Conservation (phyloP, 768 basidiomycete genomes). For the Hysterangium stoloniferum region DNA sequence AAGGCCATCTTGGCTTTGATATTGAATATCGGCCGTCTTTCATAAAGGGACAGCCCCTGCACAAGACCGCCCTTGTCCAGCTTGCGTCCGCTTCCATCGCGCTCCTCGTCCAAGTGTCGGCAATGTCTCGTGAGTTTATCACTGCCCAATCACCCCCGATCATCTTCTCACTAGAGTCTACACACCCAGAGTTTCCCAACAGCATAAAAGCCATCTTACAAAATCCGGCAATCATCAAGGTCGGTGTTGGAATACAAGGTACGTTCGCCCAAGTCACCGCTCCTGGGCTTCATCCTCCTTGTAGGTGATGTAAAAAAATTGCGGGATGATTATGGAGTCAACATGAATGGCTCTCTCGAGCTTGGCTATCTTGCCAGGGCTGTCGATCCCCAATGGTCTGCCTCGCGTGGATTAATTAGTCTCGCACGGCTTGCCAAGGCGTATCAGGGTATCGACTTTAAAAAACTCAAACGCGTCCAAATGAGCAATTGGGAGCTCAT, state of each 20-base stretch:
- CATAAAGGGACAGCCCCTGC: conserved; percentile 44
- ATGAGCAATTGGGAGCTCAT: conserved; percentile 63
- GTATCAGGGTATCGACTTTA: conserved; percentile 45
- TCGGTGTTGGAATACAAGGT: conserved; percentile 73
- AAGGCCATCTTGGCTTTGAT: conserved; percentile 51
- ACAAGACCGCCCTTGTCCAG: conserved; percentile 69
- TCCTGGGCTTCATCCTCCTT: conserved; percentile 4
- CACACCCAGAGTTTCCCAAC: conserved; percentile 40
- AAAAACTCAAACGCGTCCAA: conserved; percentile 48
- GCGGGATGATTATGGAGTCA: conserved; percentile 36
- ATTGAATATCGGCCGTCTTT: conserved; percentile 72
- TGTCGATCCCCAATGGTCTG: conserved; percentile 44
- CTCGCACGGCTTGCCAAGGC: conserved; percentile 56
- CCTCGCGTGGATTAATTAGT: conserved; percentile 35
- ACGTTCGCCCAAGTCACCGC: conserved; percentile 16
- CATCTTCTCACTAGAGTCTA: not conserved
- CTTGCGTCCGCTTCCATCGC: conserved; percentile 50
- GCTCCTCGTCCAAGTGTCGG: conserved; percentile 56
- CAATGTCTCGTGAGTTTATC: conserved; percentile 39
- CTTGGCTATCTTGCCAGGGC: conserved; percentile 60
- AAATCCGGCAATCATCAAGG: conserved; percentile 49
- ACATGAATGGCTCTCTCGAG: conserved; percentile 52
- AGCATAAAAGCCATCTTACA: conserved; percentile 45
- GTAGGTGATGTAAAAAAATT: conserved; percentile 65
- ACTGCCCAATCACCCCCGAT: not conserved